phyloP scores from a whole-genome alignment of 1,139 yeast genomes.

The Komagataea norvegica region DNA sequence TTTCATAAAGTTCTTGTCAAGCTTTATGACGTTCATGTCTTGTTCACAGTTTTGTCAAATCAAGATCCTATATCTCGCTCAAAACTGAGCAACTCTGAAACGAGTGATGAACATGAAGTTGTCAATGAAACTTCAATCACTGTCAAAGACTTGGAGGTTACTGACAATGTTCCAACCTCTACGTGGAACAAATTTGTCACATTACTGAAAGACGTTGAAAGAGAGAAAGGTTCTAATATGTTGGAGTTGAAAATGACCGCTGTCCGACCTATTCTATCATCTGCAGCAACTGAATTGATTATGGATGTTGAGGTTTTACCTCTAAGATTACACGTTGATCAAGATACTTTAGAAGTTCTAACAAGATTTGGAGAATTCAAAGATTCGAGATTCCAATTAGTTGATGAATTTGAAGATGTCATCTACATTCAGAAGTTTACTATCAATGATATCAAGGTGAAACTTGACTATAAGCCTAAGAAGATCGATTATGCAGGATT shows the following conservation, averaged over 20 bases:
- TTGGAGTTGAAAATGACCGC: conserved; percentile 48
- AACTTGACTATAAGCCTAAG: conserved; percentile 89
- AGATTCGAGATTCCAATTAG: conserved; percentile 61
- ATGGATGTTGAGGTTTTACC: conserved; percentile 61
- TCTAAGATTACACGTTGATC: conserved; percentile 79
- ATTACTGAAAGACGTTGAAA: conserved; percentile 57
- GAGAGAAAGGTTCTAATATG: conserved; percentile 70
- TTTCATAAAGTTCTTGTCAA: conserved; percentile 59
- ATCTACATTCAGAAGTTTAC: conserved; percentile 66
- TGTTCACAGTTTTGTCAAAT: conserved; percentile 41
- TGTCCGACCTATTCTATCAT: conserved; percentile 57
- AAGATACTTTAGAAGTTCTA: conserved; percentile 83
- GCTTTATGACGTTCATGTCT: conserved; percentile 47
- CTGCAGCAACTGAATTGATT: conserved; percentile 69
- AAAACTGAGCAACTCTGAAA: conserved; percentile 12
- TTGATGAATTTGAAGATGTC: conserved; percentile 51
- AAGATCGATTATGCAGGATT: conserved; percentile 79
- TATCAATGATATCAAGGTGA: conserved; percentile 56
- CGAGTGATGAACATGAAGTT: conserved; percentile 35
- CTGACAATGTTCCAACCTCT: conserved; percentile 81
- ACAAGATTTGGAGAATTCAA: conserved; percentile 77
- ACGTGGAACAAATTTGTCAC: conserved; percentile 88
- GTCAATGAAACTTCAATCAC: conserved; percentile 42
- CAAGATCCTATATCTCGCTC: conserved; percentile 38
- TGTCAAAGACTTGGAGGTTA: conserved; percentile 53